Conservation (phyloP, 2,329 filamentous ascomycete species). For the Clarireedia sp. region DNA sequence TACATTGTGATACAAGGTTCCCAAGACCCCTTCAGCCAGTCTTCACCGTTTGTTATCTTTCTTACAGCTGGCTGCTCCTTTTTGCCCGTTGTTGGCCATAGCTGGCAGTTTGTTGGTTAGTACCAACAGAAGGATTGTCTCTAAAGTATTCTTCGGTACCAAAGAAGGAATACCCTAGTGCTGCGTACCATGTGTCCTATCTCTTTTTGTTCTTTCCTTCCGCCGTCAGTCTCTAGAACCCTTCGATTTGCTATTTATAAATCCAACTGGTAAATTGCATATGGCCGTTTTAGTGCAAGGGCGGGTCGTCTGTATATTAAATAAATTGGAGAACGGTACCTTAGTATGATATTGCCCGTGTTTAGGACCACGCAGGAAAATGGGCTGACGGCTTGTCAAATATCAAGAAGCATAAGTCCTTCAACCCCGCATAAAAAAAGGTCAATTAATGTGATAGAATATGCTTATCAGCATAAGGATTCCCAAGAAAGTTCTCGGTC, state of each 20-base stretch:
- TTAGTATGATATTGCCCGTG: too few relatives aligned
- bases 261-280: background rate
- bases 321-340: too few relatives aligned
- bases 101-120: too few relatives aligned
- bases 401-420: too few relatives aligned
- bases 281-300: background rate
- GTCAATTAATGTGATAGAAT: too few relatives aligned
- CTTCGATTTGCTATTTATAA: background rate
- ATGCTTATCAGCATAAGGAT: too few relatives aligned
- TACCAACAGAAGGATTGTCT: background rate
- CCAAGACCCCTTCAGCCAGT: background rate
- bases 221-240: background rate
- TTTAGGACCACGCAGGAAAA: too few relatives aligned
- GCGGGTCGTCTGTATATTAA: background rate
- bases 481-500: background rate
- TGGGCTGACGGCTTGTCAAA: too few relatives aligned
- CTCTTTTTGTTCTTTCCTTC: background rate
- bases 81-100: too few relatives aligned
- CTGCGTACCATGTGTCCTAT: background rate
- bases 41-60: background rate
- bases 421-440: too few relatives aligned
- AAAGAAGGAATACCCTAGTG: background rate
- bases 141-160: background rate
- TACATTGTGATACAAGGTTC: background rate
- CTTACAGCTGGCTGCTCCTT: too few relatives aligned